These are phyloP conservation scores for Saccharomyces hybrid DNA, from an alignment of 1,139 yeast genomes.

Conservation along the genomic window DNA sequence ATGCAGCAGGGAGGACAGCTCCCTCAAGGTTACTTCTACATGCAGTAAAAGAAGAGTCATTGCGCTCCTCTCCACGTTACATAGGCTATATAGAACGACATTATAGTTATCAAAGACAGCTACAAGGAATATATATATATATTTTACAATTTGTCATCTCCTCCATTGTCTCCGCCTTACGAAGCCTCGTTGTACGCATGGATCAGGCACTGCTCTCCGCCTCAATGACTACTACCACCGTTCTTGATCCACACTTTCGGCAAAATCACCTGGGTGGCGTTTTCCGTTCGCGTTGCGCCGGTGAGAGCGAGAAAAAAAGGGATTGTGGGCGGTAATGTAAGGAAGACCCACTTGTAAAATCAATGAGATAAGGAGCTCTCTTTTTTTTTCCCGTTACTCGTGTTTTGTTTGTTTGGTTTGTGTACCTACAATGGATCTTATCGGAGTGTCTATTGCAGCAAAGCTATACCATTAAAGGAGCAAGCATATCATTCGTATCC, in stretches of 20 bases:
- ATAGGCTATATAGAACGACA: background rate
- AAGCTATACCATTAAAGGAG: background rate
- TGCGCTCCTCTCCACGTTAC: background rate
- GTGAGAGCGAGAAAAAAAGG: slow-evolving; percentile 1
- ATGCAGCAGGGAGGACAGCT: slow-evolving; percentile 14
- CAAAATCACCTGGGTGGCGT: slow-evolving; percentile 1
- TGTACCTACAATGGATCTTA: background rate
- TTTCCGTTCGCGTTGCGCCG: background rate
- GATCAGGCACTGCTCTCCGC: too few species aligned
- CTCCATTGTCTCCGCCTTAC: background rate
- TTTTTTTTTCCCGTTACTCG: background rate
- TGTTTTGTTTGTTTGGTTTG: background rate
- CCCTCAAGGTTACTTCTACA: slow-evolving; percentile 4
- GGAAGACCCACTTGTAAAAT: background rate
- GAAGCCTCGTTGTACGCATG: too few species aligned
- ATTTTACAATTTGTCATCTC: too few species aligned
- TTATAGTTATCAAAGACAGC: background rate
- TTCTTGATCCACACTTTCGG: background rate
- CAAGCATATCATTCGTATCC: background rate
- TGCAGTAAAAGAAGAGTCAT: background rate
- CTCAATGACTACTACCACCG: background rate
- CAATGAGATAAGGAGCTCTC: background rate
- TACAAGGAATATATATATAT: background rate
- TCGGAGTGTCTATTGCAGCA: background rate
- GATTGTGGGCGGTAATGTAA: background rate